Evolutionary conservation across 2,329 filamentous ascomycete species (phyloP).

Genomic region (Colletotrichum lini): DNA sequence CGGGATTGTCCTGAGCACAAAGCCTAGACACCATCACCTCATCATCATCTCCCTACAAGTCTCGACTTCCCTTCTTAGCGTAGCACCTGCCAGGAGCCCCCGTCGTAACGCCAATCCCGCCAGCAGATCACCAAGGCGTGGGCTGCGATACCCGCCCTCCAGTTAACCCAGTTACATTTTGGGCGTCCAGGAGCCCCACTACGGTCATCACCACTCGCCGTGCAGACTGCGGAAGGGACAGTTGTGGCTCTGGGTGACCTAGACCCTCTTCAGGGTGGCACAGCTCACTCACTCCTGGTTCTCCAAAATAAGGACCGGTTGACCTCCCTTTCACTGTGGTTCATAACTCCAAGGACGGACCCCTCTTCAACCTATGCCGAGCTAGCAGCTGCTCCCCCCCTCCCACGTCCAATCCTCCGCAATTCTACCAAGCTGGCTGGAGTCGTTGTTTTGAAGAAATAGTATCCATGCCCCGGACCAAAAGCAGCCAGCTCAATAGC

Average conservation of each 20-base stretch:
- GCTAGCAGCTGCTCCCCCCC: constrained; percentile 1
- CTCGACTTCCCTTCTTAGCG: constrained; percentile 33
- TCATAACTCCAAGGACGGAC: constrained; percentile 9
- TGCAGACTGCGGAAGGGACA: constrained; percentile 11
- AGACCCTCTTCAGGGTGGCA: constrained; percentile 24
- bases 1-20: constrained; percentile 28
- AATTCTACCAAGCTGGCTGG: not conserved
- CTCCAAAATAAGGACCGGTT: constrained; percentile 13
- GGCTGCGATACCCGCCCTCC: constrained; percentile 33
- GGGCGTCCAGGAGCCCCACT: constrained; percentile 29
- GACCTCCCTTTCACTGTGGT: constrained; percentile 6
- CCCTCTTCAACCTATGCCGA: constrained; percentile 8
- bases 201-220: constrained; percentile 28
- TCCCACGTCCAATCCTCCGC: not conserved
- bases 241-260: constrained; percentile 36
- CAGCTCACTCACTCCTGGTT: constrained; percentile 13
- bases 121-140: constrained; percentile 28
- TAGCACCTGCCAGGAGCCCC: constrained; percentile 34
- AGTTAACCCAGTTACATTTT: constrained; percentile 17
- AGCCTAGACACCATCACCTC: constrained; percentile 32
- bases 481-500: constrained; percentile 6
- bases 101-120: constrained; percentile 27
- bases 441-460: constrained; percentile 5
- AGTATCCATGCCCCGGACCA: constrained; percentile 29
- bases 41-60: constrained; percentile 19